Evolutionary conservation across 805 yeast genomes (phyloP), one percentile per base, ranked within the genome.

Genomic region (Ogataea methylovora): DNA sequence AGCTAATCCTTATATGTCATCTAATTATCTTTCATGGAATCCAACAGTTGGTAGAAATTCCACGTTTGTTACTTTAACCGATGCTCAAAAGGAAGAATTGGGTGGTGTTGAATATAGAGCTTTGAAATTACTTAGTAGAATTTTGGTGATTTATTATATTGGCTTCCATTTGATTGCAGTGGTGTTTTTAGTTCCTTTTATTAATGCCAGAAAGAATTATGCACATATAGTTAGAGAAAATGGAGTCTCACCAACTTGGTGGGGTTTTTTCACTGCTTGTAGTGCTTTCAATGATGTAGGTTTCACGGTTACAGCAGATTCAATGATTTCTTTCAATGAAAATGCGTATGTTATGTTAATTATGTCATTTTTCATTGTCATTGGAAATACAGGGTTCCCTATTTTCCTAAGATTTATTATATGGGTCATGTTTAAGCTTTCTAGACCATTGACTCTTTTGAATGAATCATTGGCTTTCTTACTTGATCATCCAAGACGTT

Each of bases 101-200:
- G 99, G 98, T 25, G 99, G 98, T 32, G 96, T 92, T 12, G 99
- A 92, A 52, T 92, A 92, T 54, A 71, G 97, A 29, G 86, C 99
- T 0, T 69, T 84, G 38, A 86, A 86, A 50, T 61, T 87, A 8
- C 61, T 92, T 37, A 75, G 82, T 38, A 71, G 72, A 42, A 71
- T 90, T 29, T 58, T 90, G 11, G 52, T 75, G 1, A 38, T 56
- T 5, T 92, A 84, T 51, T 87, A 84, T 48, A 42, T 87, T 36
- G 95, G 95, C 0, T 77, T 85, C 49, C 86, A 84, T 48, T 39
- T 83, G 4, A 24, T 79, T 17, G 74, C 72, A 0, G 49, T 76
- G 21, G 45, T 69, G 0, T 60, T 75, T 34, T 56, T 81, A 14
- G 65, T 80, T 0, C 78, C 84, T 1, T 92, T 85, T 79, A 71